These are phyloP conservation scores for Trypanosoma melophagium DNA, from an alignment of 208 protist genomes.

Conservation along the genomic window DNA sequence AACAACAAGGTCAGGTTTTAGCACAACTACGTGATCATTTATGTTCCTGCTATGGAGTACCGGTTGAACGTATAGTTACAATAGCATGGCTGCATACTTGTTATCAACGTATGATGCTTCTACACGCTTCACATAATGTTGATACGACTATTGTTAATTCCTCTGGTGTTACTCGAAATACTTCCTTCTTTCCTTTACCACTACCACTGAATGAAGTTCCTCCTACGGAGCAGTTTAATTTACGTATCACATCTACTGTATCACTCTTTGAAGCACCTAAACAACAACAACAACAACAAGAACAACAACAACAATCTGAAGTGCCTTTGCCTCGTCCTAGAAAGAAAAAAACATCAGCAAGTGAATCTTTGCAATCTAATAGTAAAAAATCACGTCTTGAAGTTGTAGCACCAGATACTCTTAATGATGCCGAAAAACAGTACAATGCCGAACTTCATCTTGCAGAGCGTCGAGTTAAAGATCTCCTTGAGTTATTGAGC, in stretches of 20 bases:
- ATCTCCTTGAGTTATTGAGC: conserved; percentile 16
- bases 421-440: conserved; percentile 3
- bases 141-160: background rate
- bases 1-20: conserved; percentile 2
- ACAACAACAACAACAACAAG: conserved; percentile 5
- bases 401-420: background rate
- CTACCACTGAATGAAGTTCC: conserved; percentile 21
- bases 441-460: conserved; percentile 21
- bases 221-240: conserved; percentile 8
- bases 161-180: background rate
- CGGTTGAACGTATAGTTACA: conserved; percentile 24
- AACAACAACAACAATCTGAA: background rate
- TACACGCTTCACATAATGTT: background rate
- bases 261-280: conserved; percentile 1
- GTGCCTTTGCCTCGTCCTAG: background rate
- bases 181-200: conserved; percentile 6
- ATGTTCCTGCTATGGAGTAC: conserved; percentile 9
- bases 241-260: conserved; percentile 1
- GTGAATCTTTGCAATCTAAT: background rate
- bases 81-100: conserved; percentile 24
- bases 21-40: conserved; percentile 18
- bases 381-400: background rate
- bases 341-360: conserved; percentile 1
- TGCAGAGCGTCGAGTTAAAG: conserved; percentile 14
- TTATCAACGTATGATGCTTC: conserved; percentile 19